Conservation (phyloP, 2,329 filamentous ascomycete species). For the Cytospora piceicola region DNA sequence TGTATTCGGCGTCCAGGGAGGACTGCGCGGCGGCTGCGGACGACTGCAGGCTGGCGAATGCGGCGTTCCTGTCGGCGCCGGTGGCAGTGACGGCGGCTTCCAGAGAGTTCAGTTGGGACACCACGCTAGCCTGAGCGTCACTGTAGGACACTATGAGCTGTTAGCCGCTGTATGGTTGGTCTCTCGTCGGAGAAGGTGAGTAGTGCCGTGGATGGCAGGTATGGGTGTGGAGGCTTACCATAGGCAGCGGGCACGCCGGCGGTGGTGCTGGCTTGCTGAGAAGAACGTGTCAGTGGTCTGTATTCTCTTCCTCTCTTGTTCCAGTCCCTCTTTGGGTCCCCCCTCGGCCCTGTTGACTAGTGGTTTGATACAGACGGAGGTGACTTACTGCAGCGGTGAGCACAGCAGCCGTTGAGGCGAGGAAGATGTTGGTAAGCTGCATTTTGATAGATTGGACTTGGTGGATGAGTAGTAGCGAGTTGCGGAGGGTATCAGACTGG, state of each 20-base stretch:
- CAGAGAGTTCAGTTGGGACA: conserved; percentile 3
- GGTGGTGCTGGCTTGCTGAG: background rate
- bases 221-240: background rate
- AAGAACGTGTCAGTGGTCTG: background rate
- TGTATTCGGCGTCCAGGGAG: conserved; percentile 7
- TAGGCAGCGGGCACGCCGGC: background rate
- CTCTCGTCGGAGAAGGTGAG: background rate
- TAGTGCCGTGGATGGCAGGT: background rate
- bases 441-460: conserved; percentile 10
- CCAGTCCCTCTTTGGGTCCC: background rate
- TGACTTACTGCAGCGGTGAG: conserved; percentile 15
- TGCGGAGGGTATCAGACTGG: background rate
- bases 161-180: background rate
- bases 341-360: background rate
- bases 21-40: conserved; percentile 19
- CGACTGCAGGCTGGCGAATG: conserved; percentile 18
- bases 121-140: conserved; percentile 19
- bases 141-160: conserved; percentile 6
- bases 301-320: background rate
- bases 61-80: conserved; percentile 17
- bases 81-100: conserved; percentile 18
- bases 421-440: conserved; percentile 15
- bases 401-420: conserved; percentile 15
- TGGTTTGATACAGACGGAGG: background rate
- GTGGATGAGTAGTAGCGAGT: background rate